These are phyloP conservation scores for Xylariaceae sp. DNA, from an alignment of 2,329 filamentous ascomycete genomes.

Conservation along the genomic window DNA sequence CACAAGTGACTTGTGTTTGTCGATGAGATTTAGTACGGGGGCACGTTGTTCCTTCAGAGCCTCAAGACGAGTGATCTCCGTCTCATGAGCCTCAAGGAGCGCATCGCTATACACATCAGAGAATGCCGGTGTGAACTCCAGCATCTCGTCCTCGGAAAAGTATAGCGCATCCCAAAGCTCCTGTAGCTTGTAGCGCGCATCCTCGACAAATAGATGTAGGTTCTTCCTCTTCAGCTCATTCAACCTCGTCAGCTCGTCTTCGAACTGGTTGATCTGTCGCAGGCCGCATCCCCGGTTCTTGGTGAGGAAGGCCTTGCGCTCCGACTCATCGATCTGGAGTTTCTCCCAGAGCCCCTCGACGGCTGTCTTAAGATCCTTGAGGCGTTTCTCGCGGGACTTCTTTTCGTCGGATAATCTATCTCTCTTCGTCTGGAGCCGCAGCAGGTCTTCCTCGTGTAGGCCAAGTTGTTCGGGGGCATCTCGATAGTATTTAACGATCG, in stretches of 20 bases:
- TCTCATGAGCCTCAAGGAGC: conserved; percentile 88
- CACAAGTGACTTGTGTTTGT: conserved; percentile 75
- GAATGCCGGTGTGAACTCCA: conserved; percentile 94
- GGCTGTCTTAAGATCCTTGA: conserved; percentile 67
- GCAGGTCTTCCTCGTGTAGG: conserved; percentile 80
- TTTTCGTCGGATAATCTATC: conserved; percentile 88
- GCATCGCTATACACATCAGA: conserved; percentile 97
- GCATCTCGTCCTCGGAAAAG: conserved; percentile 97
- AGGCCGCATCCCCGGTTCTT: conserved; percentile 86
- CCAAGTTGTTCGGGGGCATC: conserved; percentile 92
- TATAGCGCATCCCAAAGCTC: conserved; percentile 93
- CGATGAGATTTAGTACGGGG: conserved; percentile 75
- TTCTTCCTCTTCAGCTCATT: conserved; percentile 95
- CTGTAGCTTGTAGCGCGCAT: conserved; percentile 83
- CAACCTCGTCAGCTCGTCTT: conserved; percentile 79
- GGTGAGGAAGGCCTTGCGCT: conserved; percentile 80
- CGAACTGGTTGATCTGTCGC: conserved; percentile 89
- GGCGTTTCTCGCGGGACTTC: conserved; percentile 68
- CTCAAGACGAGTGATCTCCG: conserved; percentile 79
- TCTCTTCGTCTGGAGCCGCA: conserved; percentile 63
- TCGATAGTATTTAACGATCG: conserved; percentile 83
- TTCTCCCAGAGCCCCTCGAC: conserved; percentile 90
- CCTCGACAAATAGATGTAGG: conserved; percentile 91
- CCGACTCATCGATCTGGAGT: conserved; percentile 73
- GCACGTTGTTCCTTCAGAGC: conserved; percentile 79